Evolutionary conservation across 139 green algal genomes (phyloP).

Genomic region (Tetraselmis striata): DNA sequence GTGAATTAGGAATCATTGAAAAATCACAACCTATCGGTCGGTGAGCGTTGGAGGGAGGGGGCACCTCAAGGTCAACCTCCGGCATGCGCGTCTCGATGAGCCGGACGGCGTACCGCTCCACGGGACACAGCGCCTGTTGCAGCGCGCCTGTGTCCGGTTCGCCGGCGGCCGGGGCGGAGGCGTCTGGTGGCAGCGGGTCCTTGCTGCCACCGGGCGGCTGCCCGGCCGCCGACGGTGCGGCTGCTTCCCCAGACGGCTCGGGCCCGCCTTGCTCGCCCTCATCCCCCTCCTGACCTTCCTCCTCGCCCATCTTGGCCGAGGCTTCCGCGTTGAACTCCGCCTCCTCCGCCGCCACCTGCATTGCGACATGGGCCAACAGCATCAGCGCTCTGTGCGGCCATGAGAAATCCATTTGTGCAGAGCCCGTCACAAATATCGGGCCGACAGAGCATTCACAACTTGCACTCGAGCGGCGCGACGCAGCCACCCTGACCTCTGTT

Average conservation of each 20-base stretch:
- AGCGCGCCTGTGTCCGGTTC: slow-evolving; percentile 4
- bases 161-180: background rate
- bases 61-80: slow-evolving; percentile 12
- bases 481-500: background rate
- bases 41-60: too few species aligned
- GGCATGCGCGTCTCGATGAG: slow-evolving; percentile 31
- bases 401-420: too few species aligned
- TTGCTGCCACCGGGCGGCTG: slow-evolving; percentile 26
- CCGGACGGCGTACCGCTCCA: slow-evolving; percentile 60
- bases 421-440: too few species aligned
- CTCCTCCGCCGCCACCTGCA: slow-evolving; percentile 49
- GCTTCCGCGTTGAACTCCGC: slow-evolving; percentile 27
- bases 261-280: slow-evolving; percentile 11
- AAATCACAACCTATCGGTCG: too few species aligned
- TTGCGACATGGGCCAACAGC: too few species aligned
- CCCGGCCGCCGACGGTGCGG: slow-evolving; percentile 17
- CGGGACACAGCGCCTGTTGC: slow-evolving; percentile 37
- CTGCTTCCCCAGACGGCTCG: slow-evolving; percentile 1
- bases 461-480: too few species aligned
- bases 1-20: too few species aligned
- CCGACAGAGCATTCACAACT: too few species aligned
- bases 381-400: too few species aligned
- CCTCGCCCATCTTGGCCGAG: slow-evolving; percentile 5
- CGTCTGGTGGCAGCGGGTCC: too few species aligned
- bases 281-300: background rate